phyloP scores from a whole-genome alignment of 192 early-diverging fungal species.

The Backusella circina region DNA sequence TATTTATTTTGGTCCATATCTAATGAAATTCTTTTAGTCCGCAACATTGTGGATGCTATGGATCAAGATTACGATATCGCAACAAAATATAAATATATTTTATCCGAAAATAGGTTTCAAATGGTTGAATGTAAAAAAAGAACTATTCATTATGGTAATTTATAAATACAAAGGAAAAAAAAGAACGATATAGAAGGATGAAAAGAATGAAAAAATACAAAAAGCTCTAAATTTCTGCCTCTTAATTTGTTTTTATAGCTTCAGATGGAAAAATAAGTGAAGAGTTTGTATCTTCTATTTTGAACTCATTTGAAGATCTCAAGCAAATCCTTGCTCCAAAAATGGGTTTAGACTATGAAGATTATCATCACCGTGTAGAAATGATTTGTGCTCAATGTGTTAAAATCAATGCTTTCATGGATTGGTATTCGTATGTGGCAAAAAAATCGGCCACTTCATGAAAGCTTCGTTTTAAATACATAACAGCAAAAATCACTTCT shows the following conservation, averaged over 20 bases:
- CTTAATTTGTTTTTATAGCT: slow-evolving; percentile 2
- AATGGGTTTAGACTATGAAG: slow-evolving; percentile 10
- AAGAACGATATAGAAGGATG: neutral
- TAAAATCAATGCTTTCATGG: neutral
- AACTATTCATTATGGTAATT: slow-evolving; percentile 10
- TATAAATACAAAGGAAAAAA: neutral
- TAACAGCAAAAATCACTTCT: neutral
- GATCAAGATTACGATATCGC: slow-evolving; percentile 13
- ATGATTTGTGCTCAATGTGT: slow-evolving; percentile 21
- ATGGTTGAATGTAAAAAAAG: slow-evolving; percentile 15
- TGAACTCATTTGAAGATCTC: slow-evolving; percentile 1
- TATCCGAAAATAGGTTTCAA: slow-evolving; percentile 2
- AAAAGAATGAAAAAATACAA: neutral
- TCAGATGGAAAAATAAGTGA: slow-evolving; percentile 3
- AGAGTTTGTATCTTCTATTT: neutral
- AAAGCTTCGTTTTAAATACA: neutral
- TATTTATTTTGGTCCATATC: neutral
- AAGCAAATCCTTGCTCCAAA: neutral
- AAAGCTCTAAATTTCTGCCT: neutral
- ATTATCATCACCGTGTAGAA: slow-evolving; percentile 11
- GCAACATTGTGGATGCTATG: neutral
- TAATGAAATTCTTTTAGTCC: slow-evolving; percentile 4
- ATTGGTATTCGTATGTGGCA: slow-evolving; percentile 9
- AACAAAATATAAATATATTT: neutral
- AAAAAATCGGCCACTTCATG: neutral